Percentiles rank a stretch among this genome's conserved stretches.
These are phyloP conservation scores for Geosmithia flava DNA, from an alignment of 2,329 filamentous ascomycete genomes.

Conservation along the genomic window DNA sequence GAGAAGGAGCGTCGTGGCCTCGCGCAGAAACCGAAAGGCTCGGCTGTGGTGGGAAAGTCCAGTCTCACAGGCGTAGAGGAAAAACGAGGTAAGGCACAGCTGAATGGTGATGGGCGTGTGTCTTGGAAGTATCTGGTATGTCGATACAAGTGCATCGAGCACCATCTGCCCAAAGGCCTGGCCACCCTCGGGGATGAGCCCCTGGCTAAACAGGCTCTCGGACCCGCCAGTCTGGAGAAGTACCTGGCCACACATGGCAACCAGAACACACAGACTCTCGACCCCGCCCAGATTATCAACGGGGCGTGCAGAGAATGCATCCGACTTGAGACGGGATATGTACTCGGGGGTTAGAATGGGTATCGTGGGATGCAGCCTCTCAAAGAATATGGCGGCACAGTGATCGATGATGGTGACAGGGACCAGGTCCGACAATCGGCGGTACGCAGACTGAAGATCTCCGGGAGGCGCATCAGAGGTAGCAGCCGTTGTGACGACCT, in stretches of 20 bases:
- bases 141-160: constrained; percentile 20
- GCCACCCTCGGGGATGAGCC: constrained; percentile 20
- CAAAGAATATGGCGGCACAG: constrained; percentile 26
- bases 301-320: constrained; percentile 4
- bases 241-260: constrained; percentile 26
- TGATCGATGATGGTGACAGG: constrained; percentile 20
- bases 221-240: constrained; percentile 27
- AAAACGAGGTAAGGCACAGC: constrained; percentile 26
- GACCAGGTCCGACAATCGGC: constrained; percentile 14
- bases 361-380: constrained; percentile 26
- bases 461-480: background rate
- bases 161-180: constrained; percentile 22
- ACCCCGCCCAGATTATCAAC: constrained; percentile 10
- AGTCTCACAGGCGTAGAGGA: constrained; percentile 30
- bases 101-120: constrained; percentile 23
- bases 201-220: constrained; percentile 15
- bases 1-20: constrained; percentile 26
- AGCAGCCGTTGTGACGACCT: constrained; percentile 1
- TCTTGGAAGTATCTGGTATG: constrained; percentile 18
- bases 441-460: background rate
- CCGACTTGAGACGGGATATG: constrained; percentile 14
- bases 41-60: constrained; percentile 27
- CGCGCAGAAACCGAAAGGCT: constrained; percentile 28
- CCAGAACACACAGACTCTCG: constrained; percentile 22
- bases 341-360: constrained; percentile 27